Conservation (phyloP, 306 rosid genomes). For the Oxytropis ochrocephala region DNA sequence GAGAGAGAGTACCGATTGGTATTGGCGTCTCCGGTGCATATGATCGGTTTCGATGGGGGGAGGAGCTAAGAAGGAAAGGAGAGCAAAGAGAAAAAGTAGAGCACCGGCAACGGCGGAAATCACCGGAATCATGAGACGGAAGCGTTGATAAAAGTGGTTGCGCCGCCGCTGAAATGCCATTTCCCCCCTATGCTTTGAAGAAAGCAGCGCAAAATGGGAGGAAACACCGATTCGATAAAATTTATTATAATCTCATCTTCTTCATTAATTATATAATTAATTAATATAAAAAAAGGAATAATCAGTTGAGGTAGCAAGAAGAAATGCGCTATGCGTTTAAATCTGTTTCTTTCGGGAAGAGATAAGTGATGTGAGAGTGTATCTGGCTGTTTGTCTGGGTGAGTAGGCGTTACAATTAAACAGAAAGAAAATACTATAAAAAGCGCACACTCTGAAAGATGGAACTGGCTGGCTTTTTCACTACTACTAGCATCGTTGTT, state of each 20-base stretch:
- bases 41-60: constrained; percentile 53
- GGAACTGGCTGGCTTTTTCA: neutral
- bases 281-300: neutral
- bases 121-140: constrained; percentile 51
- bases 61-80: constrained; percentile 86
- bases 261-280: neutral
- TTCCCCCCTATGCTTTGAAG: neutral
- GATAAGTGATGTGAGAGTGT: neutral
- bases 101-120: constrained; percentile 58
- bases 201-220: neutral
- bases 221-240: neutral
- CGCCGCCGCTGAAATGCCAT: constrained; percentile 92
- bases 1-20: constrained; percentile 42
- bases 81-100: constrained; percentile 59
- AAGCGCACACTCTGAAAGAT: neutral
- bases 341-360: neutral
- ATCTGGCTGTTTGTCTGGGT: too few relatives aligned
- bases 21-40: constrained; percentile 29
- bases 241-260: neutral
- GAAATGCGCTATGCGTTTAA: neutral
- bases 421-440: neutral
- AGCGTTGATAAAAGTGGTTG: constrained; percentile 53
- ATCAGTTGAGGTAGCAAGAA: neutral
- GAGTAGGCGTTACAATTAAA: neutral
- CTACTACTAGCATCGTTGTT: neutral